Base-by-base conservation (phyloP, 2,329 filamentous ascomycete genomes). In the Cercospora sp. region DNA sequence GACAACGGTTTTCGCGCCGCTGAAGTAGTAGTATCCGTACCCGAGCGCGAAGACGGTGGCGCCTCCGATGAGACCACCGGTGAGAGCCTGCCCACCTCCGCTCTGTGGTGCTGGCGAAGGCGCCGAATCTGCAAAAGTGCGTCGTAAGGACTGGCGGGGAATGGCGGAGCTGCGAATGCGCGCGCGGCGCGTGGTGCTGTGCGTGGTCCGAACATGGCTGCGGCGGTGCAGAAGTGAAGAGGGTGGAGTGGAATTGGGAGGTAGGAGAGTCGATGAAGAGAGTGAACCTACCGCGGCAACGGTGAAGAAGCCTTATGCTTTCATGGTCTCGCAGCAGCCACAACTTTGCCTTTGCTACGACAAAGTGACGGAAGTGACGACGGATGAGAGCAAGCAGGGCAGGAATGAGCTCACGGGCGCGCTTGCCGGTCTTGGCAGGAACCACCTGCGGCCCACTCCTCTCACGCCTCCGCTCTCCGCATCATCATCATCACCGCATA, bases 1-100 rank as follows among this genome's bases (percentile, higher is more conserved):
- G 10, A 87, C 81, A 12, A 85, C 73, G 0, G 82, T 81, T 67
- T 81, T 82, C 6, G 81, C 80, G 21, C 59, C 65, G 26, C 60
- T 62, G 61, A 69, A 67, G 51, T 69, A 60, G 60, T 69, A 69
- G n/a, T 66, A 69, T 7, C 24, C 24, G 18, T 69, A 70, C 1
- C 55, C 66, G 21, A 57, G 63, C 18, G 59, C 66, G 28, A 64
- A 53, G 16, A 68, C 69, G 13, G 57, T 64, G 30, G 59, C 66
- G 21, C 66, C 69, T 13, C 69, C 69, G n/a, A 70, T 65, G 26
- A 70, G 66, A 10, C 69, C 69, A 16, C 69, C 69, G 9, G 64
- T 66, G 12, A 70, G 30, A 16, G 59, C 69, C 21, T 65, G 61
- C 9, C 69, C 69, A 28, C 43, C 34, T 16, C 63, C 69, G 9